A percentile compares a stretch with the other conserved stretches of the same genome.
Evolutionary conservation across 768 basidiomycete genomes (phyloP).

Genomic region (Cubamyces lactineus): DNA sequence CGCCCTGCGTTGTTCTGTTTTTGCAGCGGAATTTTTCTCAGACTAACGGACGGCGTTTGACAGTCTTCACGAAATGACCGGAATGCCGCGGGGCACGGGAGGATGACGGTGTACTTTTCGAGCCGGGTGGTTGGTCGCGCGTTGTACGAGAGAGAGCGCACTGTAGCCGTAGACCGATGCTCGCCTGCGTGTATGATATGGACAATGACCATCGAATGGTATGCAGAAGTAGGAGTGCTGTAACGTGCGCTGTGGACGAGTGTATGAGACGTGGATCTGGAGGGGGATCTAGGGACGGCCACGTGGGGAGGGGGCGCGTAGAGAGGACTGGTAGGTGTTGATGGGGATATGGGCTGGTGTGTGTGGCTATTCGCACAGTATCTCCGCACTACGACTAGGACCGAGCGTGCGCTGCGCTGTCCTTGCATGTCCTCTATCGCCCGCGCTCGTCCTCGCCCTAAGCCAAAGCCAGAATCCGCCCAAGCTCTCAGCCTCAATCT

Average conservation of each 20-base stretch:
- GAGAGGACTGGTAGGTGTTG: not conserved
- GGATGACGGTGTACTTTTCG: conserved; percentile 4
- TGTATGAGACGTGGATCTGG: not conserved
- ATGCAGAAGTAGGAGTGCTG: not conserved
- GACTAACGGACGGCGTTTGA: conserved; percentile 7
- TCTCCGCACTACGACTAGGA: conserved; percentile 8
- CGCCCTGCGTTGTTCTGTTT: not conserved
- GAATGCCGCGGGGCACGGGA: not conserved
- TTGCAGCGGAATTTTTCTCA: conserved; percentile 1
- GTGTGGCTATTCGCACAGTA: conserved; percentile 16
- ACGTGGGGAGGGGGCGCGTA: not conserved
- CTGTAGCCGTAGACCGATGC: not conserved
- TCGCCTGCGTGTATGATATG: conserved; percentile 2
- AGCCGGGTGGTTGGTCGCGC: not conserved
- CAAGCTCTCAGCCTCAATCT: conserved; percentile 4
- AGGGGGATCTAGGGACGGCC: conserved; percentile 14
- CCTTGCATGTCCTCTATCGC: conserved; percentile 1
- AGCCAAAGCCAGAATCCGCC: too few relatives aligned
- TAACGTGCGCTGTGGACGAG: not conserved
- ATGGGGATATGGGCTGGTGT: not conserved
- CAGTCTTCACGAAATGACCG: conserved; percentile 43
- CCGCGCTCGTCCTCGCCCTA: not conserved
- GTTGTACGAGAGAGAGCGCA: not conserved
- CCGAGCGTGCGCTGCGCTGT: not conserved
- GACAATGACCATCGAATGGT: not conserved